Base-by-base conservation (phyloP, 768 basidiomycete genomes). In the Boletus huronensis region DNA sequence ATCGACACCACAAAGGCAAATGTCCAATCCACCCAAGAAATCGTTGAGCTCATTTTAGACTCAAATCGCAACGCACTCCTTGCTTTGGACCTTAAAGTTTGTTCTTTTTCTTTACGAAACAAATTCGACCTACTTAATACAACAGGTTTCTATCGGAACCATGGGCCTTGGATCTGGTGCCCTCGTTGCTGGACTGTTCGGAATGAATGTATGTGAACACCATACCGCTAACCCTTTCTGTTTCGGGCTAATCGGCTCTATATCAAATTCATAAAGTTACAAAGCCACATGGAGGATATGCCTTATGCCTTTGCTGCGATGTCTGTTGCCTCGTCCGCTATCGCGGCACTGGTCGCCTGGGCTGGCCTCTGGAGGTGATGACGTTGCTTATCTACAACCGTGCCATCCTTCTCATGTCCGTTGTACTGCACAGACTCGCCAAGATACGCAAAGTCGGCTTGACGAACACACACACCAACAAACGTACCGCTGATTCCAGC, bases 21-120 rank as follows among this genome's bases (percentile, higher is more conserved):
- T 67, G 91, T 98, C 36, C 90, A 94, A 72, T 93, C 94, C 13
- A 98, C 96, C 0, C 96, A 98, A 75, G 96, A 98, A 73, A 98
- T 98, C 50, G 92, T 96, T 2, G 96, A 98, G 71, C 80, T 98
- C 55, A 93, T 98, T 64, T 79, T 98, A 38, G 96, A 98, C 70
- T 90, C 94, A 45, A 97, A 97, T 74, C 87, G 96, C 45, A 98
- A 98, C 64, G 83, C 89, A 5, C 77, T 98, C 16, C 78, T 98
- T 21, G 91, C 92, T 43, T 81, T 98, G 32, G 95, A 98, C 72
- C 78, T 98, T 39, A 88, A 94, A 78, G 91, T 87, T 59, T 17
- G 72, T 35, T 17, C 11, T 39, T 55, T 52, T 13, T 31, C 4
- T 34, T n/a, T 5, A 26, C 13, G 53, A 49, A 39, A 49, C 11